Conservation (phyloP, 2,329 filamentous ascomycete species). For the Trichoderma sp. region DNA sequence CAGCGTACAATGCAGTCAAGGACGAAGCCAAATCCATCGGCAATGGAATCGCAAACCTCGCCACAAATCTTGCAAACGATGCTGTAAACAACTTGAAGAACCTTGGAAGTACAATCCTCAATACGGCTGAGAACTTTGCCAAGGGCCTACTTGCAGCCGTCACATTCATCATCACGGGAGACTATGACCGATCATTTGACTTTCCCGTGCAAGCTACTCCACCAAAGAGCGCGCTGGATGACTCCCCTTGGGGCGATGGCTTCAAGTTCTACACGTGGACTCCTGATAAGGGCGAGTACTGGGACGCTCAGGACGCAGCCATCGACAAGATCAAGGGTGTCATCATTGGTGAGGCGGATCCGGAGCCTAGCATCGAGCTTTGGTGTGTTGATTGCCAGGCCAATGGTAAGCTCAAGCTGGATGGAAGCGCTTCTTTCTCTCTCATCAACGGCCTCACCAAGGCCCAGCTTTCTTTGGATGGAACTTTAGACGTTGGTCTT, state of each 20-base stretch:
- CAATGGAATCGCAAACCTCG: background rate
- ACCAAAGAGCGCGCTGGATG: background rate
- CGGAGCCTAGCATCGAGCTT: constrained; percentile 1
- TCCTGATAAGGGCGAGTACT: constrained; percentile 1
- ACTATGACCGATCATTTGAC: background rate
- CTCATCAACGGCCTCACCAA: background rate
- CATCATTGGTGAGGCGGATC: background rate
- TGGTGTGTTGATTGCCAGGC: constrained; percentile 6
- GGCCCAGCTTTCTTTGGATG: constrained; percentile 3
- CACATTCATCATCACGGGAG: background rate
- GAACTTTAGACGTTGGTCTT: background rate
- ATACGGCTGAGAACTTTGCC: background rate
- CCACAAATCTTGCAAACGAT: background rate
- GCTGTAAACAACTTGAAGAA: background rate
- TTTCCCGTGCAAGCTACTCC: background rate
- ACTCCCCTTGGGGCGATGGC: constrained; percentile 5
- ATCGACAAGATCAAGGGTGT: constrained; percentile 5
- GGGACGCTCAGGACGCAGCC: background rate
- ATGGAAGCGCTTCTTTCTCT: background rate
- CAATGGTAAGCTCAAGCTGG: background rate
- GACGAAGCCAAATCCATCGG: background rate
- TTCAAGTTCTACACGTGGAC: constrained; percentile 10
- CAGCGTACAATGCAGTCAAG: background rate
- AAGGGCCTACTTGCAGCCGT: background rate
- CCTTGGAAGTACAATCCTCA: background rate